Percentiles rank a stretch among this genome's conserved stretches.
Evolutionary conservation across 345 rosid species (phyloP).

Genomic region (Bruguiera gymnorhiza): DNA sequence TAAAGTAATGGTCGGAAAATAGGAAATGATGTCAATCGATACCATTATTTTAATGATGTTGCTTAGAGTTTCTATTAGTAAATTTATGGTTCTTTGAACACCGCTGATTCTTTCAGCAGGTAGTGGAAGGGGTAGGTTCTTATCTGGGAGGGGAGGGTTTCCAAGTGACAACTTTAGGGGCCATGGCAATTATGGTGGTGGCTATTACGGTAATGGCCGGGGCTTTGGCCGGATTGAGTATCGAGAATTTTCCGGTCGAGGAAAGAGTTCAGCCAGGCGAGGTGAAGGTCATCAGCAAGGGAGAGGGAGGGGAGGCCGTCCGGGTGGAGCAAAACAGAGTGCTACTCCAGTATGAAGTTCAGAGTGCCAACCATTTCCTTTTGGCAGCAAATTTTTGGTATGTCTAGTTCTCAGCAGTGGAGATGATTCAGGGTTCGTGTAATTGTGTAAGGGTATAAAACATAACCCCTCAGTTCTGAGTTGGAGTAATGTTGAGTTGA

Average conservation of each 20-base stretch:
- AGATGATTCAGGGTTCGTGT: not conserved
- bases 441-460: not conserved
- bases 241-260: slow-evolving; percentile 20
- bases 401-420: not conserved
- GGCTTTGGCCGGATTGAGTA: slow-evolving; percentile 18
- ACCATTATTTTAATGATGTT: not conserved
- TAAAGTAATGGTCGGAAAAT: not conserved
- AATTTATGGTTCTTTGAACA: not conserved
- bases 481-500: not conserved
- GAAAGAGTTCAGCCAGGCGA: slow-evolving; percentile 17
- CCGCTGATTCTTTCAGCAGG: slow-evolving; percentile 15
- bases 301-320: slow-evolving; percentile 39
- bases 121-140: slow-evolving; percentile 22
- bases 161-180: slow-evolving; percentile 24
- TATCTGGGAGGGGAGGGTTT: slow-evolving; percentile 19
- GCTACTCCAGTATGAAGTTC: slow-evolving; percentile 10
- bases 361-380: not conserved
- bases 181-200: slow-evolving; percentile 17
- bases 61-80: not conserved
- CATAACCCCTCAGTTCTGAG: not conserved
- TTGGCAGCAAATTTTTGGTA: slow-evolving; percentile 11
- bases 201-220: slow-evolving; percentile 15
- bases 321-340: slow-evolving; percentile 9
- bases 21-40: not conserved
- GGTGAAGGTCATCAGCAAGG: slow-evolving; percentile 28